Conservation (phyloP, 345 rosid genomes). For the Hibiscus syriacus region DNA sequence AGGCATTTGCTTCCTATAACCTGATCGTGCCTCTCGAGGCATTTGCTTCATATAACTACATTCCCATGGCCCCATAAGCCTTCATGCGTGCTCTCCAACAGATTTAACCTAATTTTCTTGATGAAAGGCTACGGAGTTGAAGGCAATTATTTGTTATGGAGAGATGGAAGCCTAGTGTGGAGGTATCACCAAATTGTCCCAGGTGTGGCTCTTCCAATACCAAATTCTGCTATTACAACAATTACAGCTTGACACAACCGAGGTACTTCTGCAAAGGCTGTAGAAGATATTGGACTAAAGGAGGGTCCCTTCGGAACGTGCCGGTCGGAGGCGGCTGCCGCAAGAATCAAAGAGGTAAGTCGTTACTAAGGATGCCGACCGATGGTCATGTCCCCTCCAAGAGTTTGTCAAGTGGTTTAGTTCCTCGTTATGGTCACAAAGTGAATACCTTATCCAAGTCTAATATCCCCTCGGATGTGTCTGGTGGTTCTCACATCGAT, state of each 20-base stretch:
- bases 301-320: constrained; percentile 49
- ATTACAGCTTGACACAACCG: constrained; percentile 61
- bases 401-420: not conserved
- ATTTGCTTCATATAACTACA: constrained; percentile 28
- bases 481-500: constrained; percentile 35
- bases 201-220: constrained; percentile 59
- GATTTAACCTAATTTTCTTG: too few relatives aligned
- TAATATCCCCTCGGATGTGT: constrained; percentile 10
- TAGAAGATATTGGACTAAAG: constrained; percentile 62
- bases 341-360: constrained; percentile 41
- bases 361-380: constrained; percentile 20
- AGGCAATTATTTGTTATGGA: constrained; percentile 33
- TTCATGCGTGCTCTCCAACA: constrained; percentile 9
- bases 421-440: not conserved
- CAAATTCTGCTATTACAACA: constrained; percentile 65
- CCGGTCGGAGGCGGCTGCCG: constrained; percentile 60
- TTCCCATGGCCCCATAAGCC: not conserved
- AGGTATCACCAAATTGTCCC: constrained; percentile 50
- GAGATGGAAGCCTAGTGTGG: constrained; percentile 38
- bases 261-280: constrained; percentile 67
- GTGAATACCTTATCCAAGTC: constrained; percentile 15
- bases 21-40: constrained; percentile 24
- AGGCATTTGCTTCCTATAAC: constrained; percentile 39
- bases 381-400: not conserved
- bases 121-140: not conserved